Evolutionary conservation across 192 early-diverging fungal species (phyloP).

Genomic region (Phycomyces blakesleeanus): DNA sequence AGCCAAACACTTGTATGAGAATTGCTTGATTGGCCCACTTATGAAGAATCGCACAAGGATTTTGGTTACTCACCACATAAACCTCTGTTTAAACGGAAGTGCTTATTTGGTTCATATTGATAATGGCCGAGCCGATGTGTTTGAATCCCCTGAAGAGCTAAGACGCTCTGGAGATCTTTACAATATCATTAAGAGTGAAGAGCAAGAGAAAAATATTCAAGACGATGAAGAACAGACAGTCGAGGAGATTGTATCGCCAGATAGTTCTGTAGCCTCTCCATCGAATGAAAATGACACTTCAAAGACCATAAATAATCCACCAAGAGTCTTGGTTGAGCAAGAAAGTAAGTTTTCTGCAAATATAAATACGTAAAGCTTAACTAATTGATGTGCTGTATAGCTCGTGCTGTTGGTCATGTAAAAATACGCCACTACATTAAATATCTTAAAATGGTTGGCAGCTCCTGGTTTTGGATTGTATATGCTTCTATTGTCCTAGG

Average conservation of each 20-base stretch:
- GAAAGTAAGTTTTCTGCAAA: slow-evolving; percentile 37
- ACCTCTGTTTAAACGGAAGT: slow-evolving; percentile 52
- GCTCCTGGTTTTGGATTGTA: slow-evolving; percentile 50
- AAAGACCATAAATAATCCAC: slow-evolving; percentile 7
- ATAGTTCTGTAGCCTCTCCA: neutral
- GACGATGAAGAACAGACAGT: slow-evolving; percentile 17
- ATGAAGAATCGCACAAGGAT: slow-evolving; percentile 74
- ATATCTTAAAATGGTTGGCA: slow-evolving; percentile 63
- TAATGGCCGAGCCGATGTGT: slow-evolving; percentile 41
- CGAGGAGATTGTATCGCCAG: slow-evolving; percentile 10
- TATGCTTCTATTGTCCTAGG: slow-evolving; percentile 31
- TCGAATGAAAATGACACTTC: neutral
- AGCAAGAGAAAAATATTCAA: slow-evolving; percentile 16
- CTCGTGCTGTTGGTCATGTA: slow-evolving; percentile 75
- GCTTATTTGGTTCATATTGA: slow-evolving; percentile 49
- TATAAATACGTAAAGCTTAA: too few relatives aligned
- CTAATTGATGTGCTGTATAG: slow-evolving; percentile 10
- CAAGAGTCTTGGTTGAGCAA: slow-evolving; percentile 62
- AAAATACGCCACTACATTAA: slow-evolving; percentile 64
- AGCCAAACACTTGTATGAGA: slow-evolving; percentile 72
- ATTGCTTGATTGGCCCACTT: slow-evolving; percentile 61
- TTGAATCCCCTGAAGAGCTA: slow-evolving; percentile 31
- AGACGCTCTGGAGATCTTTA: slow-evolving; percentile 28
- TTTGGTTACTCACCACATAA: slow-evolving; percentile 80
- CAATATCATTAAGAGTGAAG: slow-evolving; percentile 36